Evolutionary conservation across 2,329 filamentous ascomycete genomes (phyloP).

Genomic region (Phyllosticta capitalensis): DNA sequence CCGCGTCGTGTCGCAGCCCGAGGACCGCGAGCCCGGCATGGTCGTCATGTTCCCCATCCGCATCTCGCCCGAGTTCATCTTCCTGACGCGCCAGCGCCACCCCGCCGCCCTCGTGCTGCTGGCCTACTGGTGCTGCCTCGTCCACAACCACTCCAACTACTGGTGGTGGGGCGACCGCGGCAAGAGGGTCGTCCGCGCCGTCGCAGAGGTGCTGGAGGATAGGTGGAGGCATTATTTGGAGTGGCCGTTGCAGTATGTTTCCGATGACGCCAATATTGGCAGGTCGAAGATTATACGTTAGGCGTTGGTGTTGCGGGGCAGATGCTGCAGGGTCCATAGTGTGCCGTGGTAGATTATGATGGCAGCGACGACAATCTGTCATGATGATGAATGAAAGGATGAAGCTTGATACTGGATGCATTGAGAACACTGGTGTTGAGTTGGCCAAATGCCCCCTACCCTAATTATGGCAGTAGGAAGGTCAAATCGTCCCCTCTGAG

Average conservation of each 20-base stretch:
- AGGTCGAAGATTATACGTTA: background rate
- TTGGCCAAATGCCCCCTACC: too few species aligned
- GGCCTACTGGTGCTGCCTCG: slow-evolving; percentile 29
- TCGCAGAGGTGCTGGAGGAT: slow-evolving; percentile 5
- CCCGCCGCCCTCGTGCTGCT: slow-evolving; percentile 29
- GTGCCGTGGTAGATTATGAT: background rate
- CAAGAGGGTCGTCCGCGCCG: slow-evolving; percentile 2
- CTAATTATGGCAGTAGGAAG: too few species aligned
- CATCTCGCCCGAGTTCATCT: slow-evolving; percentile 23
- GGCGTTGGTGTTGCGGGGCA: background rate
- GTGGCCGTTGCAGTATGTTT: slow-evolving; percentile 11
- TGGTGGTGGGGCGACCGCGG: slow-evolving; percentile 33
- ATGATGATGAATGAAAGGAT: background rate
- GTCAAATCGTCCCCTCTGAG: too few species aligned
- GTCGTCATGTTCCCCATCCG: slow-evolving; percentile 30
- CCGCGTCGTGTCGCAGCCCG: slow-evolving; percentile 9
- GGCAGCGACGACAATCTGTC: background rate
- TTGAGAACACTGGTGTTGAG: too few species aligned
- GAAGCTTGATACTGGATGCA: too few species aligned
- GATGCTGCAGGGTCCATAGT: background rate
- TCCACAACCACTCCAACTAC: slow-evolving; percentile 26
- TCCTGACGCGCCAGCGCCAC: slow-evolving; percentile 21
- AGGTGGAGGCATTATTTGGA: slow-evolving; percentile 5
- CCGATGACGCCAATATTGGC: slow-evolving; percentile 1
- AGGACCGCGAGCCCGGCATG: slow-evolving; percentile 26